Conservation (phyloP, 371 early-diverging fungal species). For the Capniomyces stellatus region DNA sequence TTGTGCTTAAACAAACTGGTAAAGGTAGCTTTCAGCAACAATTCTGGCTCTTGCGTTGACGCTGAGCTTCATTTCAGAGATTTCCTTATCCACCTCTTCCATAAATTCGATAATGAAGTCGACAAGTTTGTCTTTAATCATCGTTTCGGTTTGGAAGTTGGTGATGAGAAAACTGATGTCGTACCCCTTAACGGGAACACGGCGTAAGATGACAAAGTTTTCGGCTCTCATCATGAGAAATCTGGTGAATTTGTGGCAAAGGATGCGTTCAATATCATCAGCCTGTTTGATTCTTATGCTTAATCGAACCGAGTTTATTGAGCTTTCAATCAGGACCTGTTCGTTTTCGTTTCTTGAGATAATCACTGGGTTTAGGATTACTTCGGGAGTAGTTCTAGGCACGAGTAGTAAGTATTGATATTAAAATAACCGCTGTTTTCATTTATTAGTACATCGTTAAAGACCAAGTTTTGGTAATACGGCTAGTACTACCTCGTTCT, state of each 20-base stretch:
- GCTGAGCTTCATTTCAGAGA: conserved; percentile 92
- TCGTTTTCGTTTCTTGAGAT: conserved; percentile 92
- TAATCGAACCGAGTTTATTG: conserved; percentile 85
- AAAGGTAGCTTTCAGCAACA: conserved; percentile 62
- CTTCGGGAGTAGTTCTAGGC: conserved; percentile 64
- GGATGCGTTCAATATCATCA: conserved; percentile 87
- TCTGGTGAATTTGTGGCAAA: conserved; percentile 89
- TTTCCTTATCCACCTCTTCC: conserved; percentile 98
- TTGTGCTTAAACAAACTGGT: conserved; percentile 15
- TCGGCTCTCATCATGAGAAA: conserved; percentile 95
- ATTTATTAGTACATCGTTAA: background rate
- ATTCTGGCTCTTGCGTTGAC: conserved; percentile 88
- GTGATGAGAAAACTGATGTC: conserved; percentile 90
- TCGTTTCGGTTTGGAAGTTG: conserved; percentile 87
- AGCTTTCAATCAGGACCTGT: conserved; percentile 77
- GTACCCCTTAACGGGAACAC: conserved; percentile 89
- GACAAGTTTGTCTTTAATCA: conserved; percentile 94
- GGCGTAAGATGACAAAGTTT: conserved; percentile 80
- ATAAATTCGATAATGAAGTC: conserved; percentile 95
- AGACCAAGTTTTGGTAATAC: background rate
- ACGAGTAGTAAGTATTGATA: background rate
- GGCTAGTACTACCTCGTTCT: conserved; percentile 27
- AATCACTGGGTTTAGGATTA: conserved; percentile 69
- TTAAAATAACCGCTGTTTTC: too few species aligned
- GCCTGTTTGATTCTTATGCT: conserved; percentile 94